A percentile compares a stretch with the other conserved stretches of the same genome.
Conservation (phyloP, 169 alveolate species). For the Cryptosporidium parvum region DNA sequence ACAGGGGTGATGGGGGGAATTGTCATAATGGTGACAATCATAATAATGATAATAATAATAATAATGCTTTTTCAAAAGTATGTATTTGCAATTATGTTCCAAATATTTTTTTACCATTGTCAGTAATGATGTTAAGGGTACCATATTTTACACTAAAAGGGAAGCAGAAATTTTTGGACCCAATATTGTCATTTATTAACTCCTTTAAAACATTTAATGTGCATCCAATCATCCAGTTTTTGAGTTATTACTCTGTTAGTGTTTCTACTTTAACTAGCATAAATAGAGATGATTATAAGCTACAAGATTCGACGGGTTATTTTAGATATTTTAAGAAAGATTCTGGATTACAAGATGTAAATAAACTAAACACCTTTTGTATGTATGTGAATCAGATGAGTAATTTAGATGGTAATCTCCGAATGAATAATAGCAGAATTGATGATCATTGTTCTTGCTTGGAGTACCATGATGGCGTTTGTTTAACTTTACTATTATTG, state of each 20-base stretch:
- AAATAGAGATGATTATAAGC: conserved; percentile 1
- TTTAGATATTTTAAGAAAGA: conserved; percentile 11
- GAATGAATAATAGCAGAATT: neutral
- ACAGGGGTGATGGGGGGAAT: neutral
- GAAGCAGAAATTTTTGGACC: conserved; percentile 21
- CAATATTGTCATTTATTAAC: conserved; percentile 38
- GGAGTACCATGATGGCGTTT: conserved; percentile 54
- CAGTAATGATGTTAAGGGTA: conserved; percentile 59
- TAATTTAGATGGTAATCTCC: neutral
- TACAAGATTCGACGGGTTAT: neutral
- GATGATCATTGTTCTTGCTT: conserved; percentile 34
- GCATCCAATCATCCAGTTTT: conserved; percentile 45
- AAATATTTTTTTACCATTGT: conserved; percentile 45
- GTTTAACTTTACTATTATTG: conserved; percentile 13
- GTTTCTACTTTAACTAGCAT: neutral
- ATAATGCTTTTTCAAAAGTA: neutral
- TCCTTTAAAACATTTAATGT: conserved; percentile 19
- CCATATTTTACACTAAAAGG: neutral
- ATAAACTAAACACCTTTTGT: conserved; percentile 20
- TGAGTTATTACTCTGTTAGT: conserved; percentile 19
- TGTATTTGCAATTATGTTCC: conserved; percentile 60
- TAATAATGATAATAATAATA: neutral
- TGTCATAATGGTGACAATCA: neutral
- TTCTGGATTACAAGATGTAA: conserved; percentile 21
- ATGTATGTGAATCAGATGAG: conserved; percentile 35